A percentile compares a stretch with the other conserved stretches of the same genome.
Evolutionary conservation across 2,329 filamentous ascomycete genomes (phyloP).

Genomic region (Colletotrichum sansevieriae): DNA sequence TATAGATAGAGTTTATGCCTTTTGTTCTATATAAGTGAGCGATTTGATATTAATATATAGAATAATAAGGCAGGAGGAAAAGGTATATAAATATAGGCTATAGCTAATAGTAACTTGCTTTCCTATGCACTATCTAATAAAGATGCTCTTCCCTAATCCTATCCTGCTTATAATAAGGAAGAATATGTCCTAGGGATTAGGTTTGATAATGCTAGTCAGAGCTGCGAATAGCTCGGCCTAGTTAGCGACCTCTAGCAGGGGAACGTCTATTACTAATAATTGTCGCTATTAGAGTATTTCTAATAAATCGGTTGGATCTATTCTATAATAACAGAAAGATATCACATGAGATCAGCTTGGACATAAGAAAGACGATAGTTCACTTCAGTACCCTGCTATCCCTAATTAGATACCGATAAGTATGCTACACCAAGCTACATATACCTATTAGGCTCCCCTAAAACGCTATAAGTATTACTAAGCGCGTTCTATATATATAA

Average conservation of each 20-base stretch:
- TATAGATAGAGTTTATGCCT: background rate
- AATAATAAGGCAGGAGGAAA: slow-evolving; percentile 1
- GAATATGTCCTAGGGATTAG: background rate
- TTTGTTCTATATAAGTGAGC: background rate
- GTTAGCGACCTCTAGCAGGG: background rate
- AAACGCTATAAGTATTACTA: background rate
- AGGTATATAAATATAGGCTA: background rate
- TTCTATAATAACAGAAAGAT: background rate
- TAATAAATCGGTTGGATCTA: background rate
- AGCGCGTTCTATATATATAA: background rate
- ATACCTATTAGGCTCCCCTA: background rate
- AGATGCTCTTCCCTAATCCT: background rate
- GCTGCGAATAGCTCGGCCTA: slow-evolving; percentile 1
- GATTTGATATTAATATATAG: background rate
- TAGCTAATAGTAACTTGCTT: background rate
- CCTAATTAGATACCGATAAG: background rate
- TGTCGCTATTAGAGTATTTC: background rate
- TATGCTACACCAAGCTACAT: background rate
- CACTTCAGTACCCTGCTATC: background rate
- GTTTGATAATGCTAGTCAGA: background rate
- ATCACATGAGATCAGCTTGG: background rate
- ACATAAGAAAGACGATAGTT: background rate
- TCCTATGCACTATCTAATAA: background rate
- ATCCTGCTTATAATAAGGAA: background rate
- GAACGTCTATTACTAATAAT: background rate